These are phyloP conservation scores for Neurospora intermedia DNA, from an alignment of 495 filamentous ascomycete species.

Conservation along the genomic window DNA sequence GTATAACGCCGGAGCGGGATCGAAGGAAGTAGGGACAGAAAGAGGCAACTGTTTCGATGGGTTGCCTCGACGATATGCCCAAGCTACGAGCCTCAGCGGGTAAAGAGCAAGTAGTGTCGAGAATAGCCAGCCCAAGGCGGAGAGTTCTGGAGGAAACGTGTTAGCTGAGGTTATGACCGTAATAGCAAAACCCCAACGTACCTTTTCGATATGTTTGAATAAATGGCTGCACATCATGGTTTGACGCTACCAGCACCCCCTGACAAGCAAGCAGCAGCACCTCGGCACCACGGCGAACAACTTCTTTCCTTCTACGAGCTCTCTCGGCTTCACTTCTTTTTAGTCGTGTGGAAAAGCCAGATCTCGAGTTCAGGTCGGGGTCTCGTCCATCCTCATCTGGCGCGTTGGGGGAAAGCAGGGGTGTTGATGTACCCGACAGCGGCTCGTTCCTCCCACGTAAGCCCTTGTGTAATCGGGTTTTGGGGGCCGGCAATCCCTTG, in stretches of 20 bases:
- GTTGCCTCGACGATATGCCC: slow-evolving; percentile 29
- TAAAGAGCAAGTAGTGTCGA: slow-evolving; percentile 28
- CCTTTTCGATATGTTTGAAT: slow-evolving; percentile 13
- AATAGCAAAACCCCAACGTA: slow-evolving; percentile 14
- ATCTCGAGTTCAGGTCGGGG: not conserved
- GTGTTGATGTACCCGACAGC: slow-evolving; percentile 41
- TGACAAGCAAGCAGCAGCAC: slow-evolving; percentile 34
- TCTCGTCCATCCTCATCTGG: slow-evolving; percentile 41
- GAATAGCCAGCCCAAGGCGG: slow-evolving; percentile 10
- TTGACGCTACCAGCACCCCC: slow-evolving; percentile 23
- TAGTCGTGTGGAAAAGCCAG: not conserved
- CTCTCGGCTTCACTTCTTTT: slow-evolving; percentile 22
- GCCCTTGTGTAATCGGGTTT: slow-evolving; percentile 60
- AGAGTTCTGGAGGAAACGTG: slow-evolving; percentile 17
- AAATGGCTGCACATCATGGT: slow-evolving; percentile 19
- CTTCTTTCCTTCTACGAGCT: slow-evolving; percentile 32
- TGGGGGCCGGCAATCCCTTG: slow-evolving; percentile 71
- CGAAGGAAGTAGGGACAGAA: slow-evolving; percentile 61
- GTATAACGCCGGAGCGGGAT: slow-evolving; percentile 86
- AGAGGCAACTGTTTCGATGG: slow-evolving; percentile 29
- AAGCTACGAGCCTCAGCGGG: slow-evolving; percentile 33
- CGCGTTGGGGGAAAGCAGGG: slow-evolving; percentile 47
- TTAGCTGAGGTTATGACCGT: slow-evolving; percentile 1
- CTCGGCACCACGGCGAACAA: slow-evolving; percentile 33
- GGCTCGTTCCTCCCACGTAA: slow-evolving; percentile 43